Evolutionary conservation across 306 rosid species (phyloP).

Genomic region (Dryas octopetala): DNA sequence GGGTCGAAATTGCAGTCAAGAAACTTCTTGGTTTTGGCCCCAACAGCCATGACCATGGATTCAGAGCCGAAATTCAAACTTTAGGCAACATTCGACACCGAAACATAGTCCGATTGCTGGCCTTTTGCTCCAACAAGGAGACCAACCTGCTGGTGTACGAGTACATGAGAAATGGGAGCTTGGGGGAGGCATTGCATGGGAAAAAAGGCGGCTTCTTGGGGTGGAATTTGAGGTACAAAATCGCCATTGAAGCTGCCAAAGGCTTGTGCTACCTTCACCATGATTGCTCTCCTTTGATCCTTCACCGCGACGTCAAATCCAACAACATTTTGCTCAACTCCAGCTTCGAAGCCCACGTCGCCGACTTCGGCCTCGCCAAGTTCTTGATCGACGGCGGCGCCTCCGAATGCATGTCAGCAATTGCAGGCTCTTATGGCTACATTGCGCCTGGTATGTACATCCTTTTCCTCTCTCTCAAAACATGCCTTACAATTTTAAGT

Average conservation of each 20-base stretch:
- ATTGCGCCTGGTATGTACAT: slow-evolving; percentile 81
- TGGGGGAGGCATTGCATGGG: slow-evolving; percentile 77
- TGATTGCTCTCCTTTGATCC: slow-evolving; percentile 77
- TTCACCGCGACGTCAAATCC: slow-evolving; percentile 83
- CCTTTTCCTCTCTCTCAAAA: neutral
- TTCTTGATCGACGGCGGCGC: slow-evolving; percentile 71
- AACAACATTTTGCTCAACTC: slow-evolving; percentile 81
- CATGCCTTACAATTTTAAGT: neutral
- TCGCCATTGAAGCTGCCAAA: slow-evolving; percentile 73
- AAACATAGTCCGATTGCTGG: slow-evolving; percentile 76
- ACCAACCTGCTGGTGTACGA: slow-evolving; percentile 76
- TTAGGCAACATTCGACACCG: slow-evolving; percentile 84
- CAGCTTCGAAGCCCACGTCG: slow-evolving; percentile 80
- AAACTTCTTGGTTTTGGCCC: slow-evolving; percentile 70
- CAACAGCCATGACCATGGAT: slow-evolving; percentile 71
- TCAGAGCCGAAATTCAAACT: slow-evolving; percentile 80
- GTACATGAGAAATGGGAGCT: slow-evolving; percentile 87
- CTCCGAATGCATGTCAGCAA: slow-evolving; percentile 81
- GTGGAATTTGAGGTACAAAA: slow-evolving; percentile 78
- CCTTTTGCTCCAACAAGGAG: slow-evolving; percentile 78
- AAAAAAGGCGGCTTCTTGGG: slow-evolving; percentile 54
- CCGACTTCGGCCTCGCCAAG: slow-evolving; percentile 89
- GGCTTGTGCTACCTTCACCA: slow-evolving; percentile 91
- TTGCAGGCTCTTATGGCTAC: slow-evolving; percentile 93
- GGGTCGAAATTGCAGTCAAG: slow-evolving; percentile 77